These are phyloP conservation scores for Pelargonium fulgidum DNA, from an alignment of 441 rosid species.

Conservation along the genomic window DNA sequence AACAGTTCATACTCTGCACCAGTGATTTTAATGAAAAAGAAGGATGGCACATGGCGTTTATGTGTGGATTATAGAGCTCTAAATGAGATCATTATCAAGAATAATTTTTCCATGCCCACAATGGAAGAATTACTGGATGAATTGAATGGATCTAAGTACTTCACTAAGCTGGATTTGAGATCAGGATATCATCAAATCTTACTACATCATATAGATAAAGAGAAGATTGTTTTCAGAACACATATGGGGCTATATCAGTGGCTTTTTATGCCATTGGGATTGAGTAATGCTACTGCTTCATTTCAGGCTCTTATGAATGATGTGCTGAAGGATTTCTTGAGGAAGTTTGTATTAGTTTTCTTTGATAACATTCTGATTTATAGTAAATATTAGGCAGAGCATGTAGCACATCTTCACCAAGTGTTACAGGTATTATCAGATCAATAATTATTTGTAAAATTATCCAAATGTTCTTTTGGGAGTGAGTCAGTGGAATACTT, in stretches of 20 bases:
- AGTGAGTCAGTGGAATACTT: not conserved
- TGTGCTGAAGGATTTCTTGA: not conserved
- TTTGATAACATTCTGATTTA: not conserved
- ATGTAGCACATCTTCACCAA: not conserved
- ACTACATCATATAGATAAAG: not conserved
- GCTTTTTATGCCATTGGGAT: not conserved
- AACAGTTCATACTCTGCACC: not conserved
- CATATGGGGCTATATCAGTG: not conserved
- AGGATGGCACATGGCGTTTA: not conserved
- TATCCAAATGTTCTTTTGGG: not conserved
- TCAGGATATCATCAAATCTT: not conserved
- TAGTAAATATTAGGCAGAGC: not conserved
- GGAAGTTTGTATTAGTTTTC: not conserved
- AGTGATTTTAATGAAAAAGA: not conserved
- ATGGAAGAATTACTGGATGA: conserved; percentile 4
- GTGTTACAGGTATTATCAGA: not conserved
- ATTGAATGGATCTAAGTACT: not conserved
- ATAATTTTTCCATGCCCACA: not conserved
- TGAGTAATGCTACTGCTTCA: not conserved
- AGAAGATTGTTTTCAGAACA: not conserved
- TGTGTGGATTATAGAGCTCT: not conserved
- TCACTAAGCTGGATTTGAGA: conserved; percentile 2
- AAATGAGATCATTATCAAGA: not conserved
- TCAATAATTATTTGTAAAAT: not conserved
- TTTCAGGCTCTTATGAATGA: not conserved